Conservation (phyloP, 768 basidiomycete species). For the Chiua virens region DNA sequence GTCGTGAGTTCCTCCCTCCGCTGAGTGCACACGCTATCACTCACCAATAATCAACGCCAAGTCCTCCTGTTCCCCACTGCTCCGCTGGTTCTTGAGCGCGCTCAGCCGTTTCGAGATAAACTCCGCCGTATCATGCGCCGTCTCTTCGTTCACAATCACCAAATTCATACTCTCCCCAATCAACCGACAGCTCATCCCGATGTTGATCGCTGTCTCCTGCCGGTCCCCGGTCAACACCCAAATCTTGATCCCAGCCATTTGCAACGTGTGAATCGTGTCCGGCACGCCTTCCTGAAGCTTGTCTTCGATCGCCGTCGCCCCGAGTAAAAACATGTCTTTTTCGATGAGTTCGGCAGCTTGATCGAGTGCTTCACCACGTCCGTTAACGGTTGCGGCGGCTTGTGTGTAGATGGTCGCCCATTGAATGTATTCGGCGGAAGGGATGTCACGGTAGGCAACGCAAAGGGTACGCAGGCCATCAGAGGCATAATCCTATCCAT, state of each 20-base stretch:
- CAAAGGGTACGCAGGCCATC: conserved; percentile 98
- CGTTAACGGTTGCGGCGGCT: conserved; percentile 93
- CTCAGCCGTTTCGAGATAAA: conserved; percentile 85
- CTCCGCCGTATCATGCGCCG: conserved; percentile 74
- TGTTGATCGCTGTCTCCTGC: conserved; percentile 99
- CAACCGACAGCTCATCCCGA: conserved; percentile 94
- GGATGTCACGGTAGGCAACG: conserved; percentile 89
- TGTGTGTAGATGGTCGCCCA: conserved; percentile 89
- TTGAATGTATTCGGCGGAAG: conserved; percentile 85
- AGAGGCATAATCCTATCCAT: conserved; percentile 84
- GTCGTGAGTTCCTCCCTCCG: background rate
- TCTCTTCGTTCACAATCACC: conserved; percentile 95
- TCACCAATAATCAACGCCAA: conserved; percentile 91
- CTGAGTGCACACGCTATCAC: conserved; percentile 9
- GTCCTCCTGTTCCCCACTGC: conserved; percentile 90
- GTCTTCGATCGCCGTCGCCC: conserved; percentile 98
- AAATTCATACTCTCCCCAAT: conserved; percentile 99
- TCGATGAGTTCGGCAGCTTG: conserved; percentile 95
- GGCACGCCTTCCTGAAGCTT: conserved; percentile 98
- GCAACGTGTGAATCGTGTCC: conserved; percentile 95
- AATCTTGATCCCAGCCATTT: conserved; percentile 98
- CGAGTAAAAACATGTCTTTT: conserved; percentile 89
- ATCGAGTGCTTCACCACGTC: conserved; percentile 93
- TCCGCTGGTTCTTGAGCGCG: conserved; percentile 92
- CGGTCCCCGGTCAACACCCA: conserved; percentile 99